Base-by-base conservation (phyloP, 2,329 filamentous ascomycete genomes). In the Colletotrichum chlorophyti region DNA sequence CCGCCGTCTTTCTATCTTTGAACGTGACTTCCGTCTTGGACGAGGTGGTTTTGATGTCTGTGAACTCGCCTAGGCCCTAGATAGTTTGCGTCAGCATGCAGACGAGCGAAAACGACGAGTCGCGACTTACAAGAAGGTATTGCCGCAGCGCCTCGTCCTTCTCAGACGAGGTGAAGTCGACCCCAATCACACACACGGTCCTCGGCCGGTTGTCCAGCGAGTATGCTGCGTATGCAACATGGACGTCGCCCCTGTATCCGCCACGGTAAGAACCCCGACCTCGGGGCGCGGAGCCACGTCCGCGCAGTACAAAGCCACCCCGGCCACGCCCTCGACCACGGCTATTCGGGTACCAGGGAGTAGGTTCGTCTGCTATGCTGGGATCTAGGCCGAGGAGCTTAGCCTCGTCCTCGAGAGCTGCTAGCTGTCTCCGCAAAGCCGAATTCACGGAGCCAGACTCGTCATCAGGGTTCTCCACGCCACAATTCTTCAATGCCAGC, bases 151-250 rank as follows among this genome's bases (percentile, higher is more conserved):
- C 79, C 72, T 93, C 90, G 63, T 93, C 87, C 66, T 84, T 85
- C 26, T 82, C 82, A 2, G 83, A 68, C 12, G 79, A 79, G 4
- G 86, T 85, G 67, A 88, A 86, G 71, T 87, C 86, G 10, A 85
- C 81, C 3, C 86, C 88, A 7, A 80, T 79, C 21, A 94, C 74
- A 6, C 83, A 81, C 9, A 95, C 77, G 61, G 82, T 87, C 69
- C 84, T 89, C 0, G 91, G 88, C 40, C 91, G 81, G 69, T 93
- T 93, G 67, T 95, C 91, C 19, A 95, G 79, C 15, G 88, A 88
- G 64, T 88, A 89, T 27, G 82, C 80, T 4, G 81, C 84, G 64
- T 86, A 87, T 1, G 81, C 82, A 3, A 81, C 80, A 42, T 82
- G 80, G 61, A 80, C 76, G 27, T 81, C 80, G 40, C 77, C 76